Conservation (phyloP, 139 green algal genomes). For the Chlamydomonas schloesseri region DNA sequence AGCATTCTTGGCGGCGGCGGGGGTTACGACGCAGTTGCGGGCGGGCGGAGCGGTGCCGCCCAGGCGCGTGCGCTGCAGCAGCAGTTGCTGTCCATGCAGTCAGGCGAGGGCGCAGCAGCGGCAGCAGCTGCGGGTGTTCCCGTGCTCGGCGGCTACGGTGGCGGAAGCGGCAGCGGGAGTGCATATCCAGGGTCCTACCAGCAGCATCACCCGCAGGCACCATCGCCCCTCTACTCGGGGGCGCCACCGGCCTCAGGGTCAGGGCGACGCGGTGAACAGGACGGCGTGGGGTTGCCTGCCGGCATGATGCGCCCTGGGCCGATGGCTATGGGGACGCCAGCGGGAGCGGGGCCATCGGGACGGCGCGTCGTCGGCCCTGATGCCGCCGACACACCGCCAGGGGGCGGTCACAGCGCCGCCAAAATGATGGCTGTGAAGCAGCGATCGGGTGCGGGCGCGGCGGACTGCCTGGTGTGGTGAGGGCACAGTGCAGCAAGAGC, state of each 20-base stretch:
- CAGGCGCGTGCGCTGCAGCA: constrained; percentile 10
- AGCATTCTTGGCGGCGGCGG: not conserved
- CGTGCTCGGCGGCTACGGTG: not conserved
- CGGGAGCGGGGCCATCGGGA: not conserved
- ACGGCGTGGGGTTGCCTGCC: too few species aligned
- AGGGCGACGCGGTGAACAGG: too few species aligned
- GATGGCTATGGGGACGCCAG: too few species aligned
- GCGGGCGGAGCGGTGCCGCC: not conserved
- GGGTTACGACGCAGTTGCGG: too few species aligned
- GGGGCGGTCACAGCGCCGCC: not conserved
- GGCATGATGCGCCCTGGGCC: too few species aligned
- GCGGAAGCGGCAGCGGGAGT: not conserved
- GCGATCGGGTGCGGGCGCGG: constrained; percentile 23
- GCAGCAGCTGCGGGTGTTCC: not conserved
- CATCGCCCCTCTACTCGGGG: too few species aligned
- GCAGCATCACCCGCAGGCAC: too few species aligned
- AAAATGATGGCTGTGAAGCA: constrained; percentile 18
- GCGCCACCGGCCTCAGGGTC: too few species aligned
- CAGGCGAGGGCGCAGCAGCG: not conserved
- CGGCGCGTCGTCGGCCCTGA: not conserved
- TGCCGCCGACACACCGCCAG: too few species aligned
- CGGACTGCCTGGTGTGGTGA: constrained; percentile 45
- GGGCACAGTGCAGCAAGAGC: too few species aligned
- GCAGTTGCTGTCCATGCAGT: constrained; percentile 16
- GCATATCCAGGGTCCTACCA: too few species aligned